These are phyloP conservation scores for Amesomyces nigricolor DNA, from an alignment of 2,329 filamentous ascomycete species.

Conservation along the genomic window DNA sequence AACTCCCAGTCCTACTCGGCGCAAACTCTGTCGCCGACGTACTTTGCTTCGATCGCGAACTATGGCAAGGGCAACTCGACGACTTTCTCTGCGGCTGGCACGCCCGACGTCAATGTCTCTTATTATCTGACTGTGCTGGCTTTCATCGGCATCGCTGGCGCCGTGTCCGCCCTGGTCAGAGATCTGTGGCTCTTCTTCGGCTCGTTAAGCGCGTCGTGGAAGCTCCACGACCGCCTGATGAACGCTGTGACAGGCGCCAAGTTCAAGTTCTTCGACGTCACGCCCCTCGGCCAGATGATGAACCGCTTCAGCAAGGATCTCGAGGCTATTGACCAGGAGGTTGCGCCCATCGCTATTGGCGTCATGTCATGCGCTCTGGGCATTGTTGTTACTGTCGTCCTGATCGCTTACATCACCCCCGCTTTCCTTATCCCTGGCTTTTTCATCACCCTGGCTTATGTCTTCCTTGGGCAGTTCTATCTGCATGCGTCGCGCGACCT, in stretches of 20 bases:
- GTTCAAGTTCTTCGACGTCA: slow-evolving; percentile 97
- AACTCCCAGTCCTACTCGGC: slow-evolving; percentile 34
- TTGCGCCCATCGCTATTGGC: slow-evolving; percentile 82
- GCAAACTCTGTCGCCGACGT: slow-evolving; percentile 34
- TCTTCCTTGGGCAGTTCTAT: slow-evolving; percentile 80
- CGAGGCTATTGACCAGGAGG: slow-evolving; percentile 90
- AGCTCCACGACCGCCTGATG: slow-evolving; percentile 75
- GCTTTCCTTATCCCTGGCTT: slow-evolving; percentile 81
- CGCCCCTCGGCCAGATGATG: slow-evolving; percentile 91
- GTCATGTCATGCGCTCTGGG: slow-evolving; percentile 59
- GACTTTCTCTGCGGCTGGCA: slow-evolving; percentile 31
- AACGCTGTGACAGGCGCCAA: slow-evolving; percentile 76
- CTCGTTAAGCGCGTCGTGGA: slow-evolving; percentile 79
- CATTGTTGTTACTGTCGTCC: slow-evolving; percentile 75
- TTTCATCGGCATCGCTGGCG: slow-evolving; percentile 68
- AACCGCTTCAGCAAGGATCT: slow-evolving; percentile 98
- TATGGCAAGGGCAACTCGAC: slow-evolving; percentile 35
- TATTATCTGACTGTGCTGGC: slow-evolving; percentile 87
- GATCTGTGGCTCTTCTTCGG: slow-evolving; percentile 91
- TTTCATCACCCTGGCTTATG: slow-evolving; percentile 80
- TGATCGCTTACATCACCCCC: slow-evolving; percentile 86
- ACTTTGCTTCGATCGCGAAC: slow-evolving; percentile 37
- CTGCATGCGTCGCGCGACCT: slow-evolving; percentile 88
- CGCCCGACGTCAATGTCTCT: slow-evolving; percentile 62
- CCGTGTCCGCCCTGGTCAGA: slow-evolving; percentile 72